phyloP scores from a whole-genome alignment of 768 basidiomycete species.

The Suillus subalutaceus region DNA sequence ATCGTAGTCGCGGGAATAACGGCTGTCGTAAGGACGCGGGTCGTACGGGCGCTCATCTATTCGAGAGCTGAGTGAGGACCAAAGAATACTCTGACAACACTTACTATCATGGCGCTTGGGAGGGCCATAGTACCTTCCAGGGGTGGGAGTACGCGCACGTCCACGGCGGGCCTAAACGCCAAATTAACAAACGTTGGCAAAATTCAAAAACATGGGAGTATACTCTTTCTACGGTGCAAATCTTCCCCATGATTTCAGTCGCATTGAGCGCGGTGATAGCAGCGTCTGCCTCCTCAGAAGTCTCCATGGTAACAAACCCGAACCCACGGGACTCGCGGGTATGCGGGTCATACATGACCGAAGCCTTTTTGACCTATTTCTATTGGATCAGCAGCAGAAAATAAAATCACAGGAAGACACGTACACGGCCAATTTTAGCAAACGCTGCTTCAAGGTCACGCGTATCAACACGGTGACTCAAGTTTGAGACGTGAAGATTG shows the following conservation, averaged over 20 bases:
- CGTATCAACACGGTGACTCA: conserved; percentile 69
- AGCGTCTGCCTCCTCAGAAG: conserved; percentile 86
- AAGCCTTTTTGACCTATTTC: conserved; percentile 59
- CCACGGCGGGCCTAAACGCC: conserved; percentile 76
- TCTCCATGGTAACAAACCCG: conserved; percentile 90
- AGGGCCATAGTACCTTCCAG: conserved; percentile 92
- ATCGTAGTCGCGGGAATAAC: conserved; percentile 73
- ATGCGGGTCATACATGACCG: conserved; percentile 73
- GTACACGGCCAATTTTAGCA: conserved; percentile 82
- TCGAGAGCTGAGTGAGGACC: conserved; percentile 12
- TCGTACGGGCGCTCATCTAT: conserved; percentile 87
- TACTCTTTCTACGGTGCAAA: conserved; percentile 88
- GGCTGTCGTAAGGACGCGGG: conserved; percentile 88
- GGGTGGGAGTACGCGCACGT: conserved; percentile 89
- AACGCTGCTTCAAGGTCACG: conserved; percentile 89
- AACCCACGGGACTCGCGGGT: conserved; percentile 76
- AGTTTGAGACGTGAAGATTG: conserved; percentile 64
- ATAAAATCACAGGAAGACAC: conserved; percentile 26
- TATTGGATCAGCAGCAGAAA: background rate
- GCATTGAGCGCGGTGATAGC: conserved; percentile 83
- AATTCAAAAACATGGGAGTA: background rate
- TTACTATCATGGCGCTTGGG: conserved; percentile 76
- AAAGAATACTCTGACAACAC: conserved; percentile 23
- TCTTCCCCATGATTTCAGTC: conserved; percentile 86
- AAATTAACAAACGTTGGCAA: conserved; percentile 13